phyloP scores from a whole-genome alignment of 805 yeast genomes.

The Sugiyamaella lignohabitans region DNA sequence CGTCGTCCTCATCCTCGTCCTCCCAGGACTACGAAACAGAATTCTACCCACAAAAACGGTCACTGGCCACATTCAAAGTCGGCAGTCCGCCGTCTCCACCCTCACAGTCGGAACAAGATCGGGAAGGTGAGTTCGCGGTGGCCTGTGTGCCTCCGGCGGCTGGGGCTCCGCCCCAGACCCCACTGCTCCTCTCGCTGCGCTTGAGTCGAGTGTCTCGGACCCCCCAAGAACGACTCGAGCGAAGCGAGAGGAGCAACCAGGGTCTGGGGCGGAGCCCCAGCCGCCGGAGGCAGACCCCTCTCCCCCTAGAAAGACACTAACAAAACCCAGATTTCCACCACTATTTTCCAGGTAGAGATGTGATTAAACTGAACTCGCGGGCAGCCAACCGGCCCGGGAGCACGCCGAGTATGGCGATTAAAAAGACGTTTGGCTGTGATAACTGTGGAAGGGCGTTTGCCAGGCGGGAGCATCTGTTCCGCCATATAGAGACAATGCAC shows the following conservation, averaged over 20 bases:
- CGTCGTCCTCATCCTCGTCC: neutral
- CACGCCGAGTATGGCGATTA: slow-evolving; percentile 2
- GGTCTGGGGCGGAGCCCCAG: too few relatives aligned
- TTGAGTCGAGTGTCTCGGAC: too few relatives aligned
- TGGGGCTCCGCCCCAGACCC: neutral
- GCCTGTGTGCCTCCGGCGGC: neutral
- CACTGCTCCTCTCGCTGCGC: neutral
- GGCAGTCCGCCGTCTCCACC: slow-evolving; percentile 6
- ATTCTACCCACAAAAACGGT: neutral
- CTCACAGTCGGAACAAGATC: neutral
- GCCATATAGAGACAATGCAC: slow-evolving; percentile 24
- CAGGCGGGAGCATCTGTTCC: slow-evolving; percentile 21
- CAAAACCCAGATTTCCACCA: slow-evolving; percentile 5
- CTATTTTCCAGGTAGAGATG: slow-evolving; percentile 10
- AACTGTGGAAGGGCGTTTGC: slow-evolving; percentile 23
- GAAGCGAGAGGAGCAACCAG: too few relatives aligned
- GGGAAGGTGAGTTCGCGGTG: neutral
- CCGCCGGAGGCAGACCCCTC: neutral
- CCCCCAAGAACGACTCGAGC: too few relatives aligned
- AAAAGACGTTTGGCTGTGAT: slow-evolving; percentile 20
- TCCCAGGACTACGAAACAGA: neutral
- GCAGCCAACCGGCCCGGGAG: neutral
- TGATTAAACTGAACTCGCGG: slow-evolving; percentile 1
- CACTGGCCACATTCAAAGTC: slow-evolving; percentile 1
- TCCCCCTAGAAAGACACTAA: neutral